These are phyloP conservation scores for Phytopythium montanum DNA, from an alignment of 352 stramenopile species.

Conservation along the genomic window DNA sequence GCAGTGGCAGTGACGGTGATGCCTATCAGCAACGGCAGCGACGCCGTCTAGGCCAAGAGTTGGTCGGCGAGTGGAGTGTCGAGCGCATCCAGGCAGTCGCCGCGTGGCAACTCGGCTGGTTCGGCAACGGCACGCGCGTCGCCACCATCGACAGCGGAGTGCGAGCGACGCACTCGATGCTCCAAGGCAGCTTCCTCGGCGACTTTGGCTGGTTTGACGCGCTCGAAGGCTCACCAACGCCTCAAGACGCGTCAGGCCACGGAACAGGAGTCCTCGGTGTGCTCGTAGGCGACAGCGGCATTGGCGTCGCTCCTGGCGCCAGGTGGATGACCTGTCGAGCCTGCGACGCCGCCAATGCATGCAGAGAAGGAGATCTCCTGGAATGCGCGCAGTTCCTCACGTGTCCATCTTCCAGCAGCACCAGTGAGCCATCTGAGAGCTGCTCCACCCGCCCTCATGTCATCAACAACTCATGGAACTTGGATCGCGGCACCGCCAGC, in stretches of 20 bases:
- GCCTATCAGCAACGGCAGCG: neutral
- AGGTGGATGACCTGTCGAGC: constrained; percentile 44
- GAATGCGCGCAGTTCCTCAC: constrained; percentile 43
- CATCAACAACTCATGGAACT: constrained; percentile 67
- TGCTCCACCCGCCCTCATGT: constrained; percentile 48
- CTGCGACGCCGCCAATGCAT: constrained; percentile 23
- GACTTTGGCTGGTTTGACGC: constrained; percentile 53
- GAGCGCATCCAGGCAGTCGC: constrained; percentile 33
- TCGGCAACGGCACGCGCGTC: constrained; percentile 35
- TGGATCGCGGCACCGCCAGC: constrained; percentile 22
- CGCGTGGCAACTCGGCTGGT: constrained; percentile 32
- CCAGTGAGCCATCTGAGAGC: constrained; percentile 16
- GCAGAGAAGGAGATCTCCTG: constrained; percentile 31
- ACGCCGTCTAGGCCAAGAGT: constrained; percentile 11
- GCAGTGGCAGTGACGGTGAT: neutral
- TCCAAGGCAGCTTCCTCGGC: constrained; percentile 29
- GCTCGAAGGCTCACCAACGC: constrained; percentile 21
- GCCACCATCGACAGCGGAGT: constrained; percentile 47
- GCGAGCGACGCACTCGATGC: constrained; percentile 24
- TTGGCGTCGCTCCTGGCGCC: constrained; percentile 32
- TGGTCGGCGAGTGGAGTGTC: constrained; percentile 34
- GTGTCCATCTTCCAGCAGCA: constrained; percentile 20
- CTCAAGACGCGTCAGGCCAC: constrained; percentile 32
- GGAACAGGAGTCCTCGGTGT: constrained; percentile 36
- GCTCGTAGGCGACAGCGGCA: constrained; percentile 17